Base-by-base conservation (phyloP, 2,329 filamentous ascomycete species). In the Trichoderma breve region DNA sequence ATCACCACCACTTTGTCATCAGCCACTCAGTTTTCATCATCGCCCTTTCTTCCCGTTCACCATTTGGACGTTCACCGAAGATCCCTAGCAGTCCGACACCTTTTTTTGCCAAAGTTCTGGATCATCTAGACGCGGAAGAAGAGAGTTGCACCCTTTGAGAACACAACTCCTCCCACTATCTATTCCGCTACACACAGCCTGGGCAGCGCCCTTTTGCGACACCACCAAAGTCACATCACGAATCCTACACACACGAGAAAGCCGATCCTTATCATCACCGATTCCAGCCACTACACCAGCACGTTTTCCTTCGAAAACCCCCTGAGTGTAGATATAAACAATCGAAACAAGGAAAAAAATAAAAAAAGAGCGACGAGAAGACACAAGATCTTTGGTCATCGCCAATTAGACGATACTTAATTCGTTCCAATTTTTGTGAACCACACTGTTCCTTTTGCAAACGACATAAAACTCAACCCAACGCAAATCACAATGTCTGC, bases 271-370 rank as follows among this genome's bases (percentile, higher is more conserved):
- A 47, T 58, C 79, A 73, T 36, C 79, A 80, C 75, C 80, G 78
- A 79, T 74, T 70, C 76, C 81, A 82, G 82, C 83, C 87, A 87
- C 86, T 89, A 85, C 92, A 95, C 92, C 92, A 94, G 91, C 93
- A 93, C 91, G 92, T 94, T 95, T 95, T 94, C 91, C 86, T 94
- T 93, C 88, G 91, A 92, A 91, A 90, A 87, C 89, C 88, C 88
- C 86, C 88, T 90, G 93, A 77, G 93, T 95, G 92, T 94, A 94
- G 87, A 93, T 94, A 58, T 94, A 78, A 83, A 84, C 83, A 83
- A 81, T 47, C 57, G 39, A 62, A 84, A 82, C 81, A 75, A 61
- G 30, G 32, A 36, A 55, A 72, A 72, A 76, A 74, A n/a, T n/a
- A 73, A 78, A 75, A 79, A 75, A 78, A 77, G 74, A 73, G 78